Evolutionary conservation across 306 rosid species (phyloP).

Genomic region (Leucaena leucocephala): DNA sequence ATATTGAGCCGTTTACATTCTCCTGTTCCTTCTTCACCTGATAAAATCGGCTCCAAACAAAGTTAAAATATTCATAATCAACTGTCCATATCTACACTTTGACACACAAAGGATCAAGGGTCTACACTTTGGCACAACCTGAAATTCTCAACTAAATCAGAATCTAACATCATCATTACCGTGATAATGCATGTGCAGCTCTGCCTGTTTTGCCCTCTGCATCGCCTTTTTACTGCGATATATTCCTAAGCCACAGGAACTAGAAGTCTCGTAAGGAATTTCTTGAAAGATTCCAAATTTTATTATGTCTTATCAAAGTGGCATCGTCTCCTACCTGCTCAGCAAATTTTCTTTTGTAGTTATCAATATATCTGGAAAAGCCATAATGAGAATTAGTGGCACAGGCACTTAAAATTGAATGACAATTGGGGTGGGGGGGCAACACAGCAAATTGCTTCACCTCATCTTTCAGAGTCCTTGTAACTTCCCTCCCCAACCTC

Average conservation of each 20-base stretch:
- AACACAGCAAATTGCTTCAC: not conserved
- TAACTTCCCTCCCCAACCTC: too few relatives aligned
- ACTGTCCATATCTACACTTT: not conserved
- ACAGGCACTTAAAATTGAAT: conserved; percentile 16
- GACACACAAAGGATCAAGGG: not conserved
- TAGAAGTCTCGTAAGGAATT: conserved; percentile 26
- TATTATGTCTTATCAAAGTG: conserved; percentile 7
- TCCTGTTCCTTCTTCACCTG: conserved; percentile 65
- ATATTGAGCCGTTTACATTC: conserved; percentile 48
- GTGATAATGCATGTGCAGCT: conserved; percentile 60
- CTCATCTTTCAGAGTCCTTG: too few relatives aligned
- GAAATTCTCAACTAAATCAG: conserved; percentile 3
- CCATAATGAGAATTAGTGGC: conserved; percentile 49
- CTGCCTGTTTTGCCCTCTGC: conserved; percentile 42
- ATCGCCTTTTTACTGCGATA: conserved; percentile 58
- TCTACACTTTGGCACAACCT: not conserved
- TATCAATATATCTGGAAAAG: conserved; percentile 62
- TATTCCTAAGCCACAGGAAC: conserved; percentile 60
- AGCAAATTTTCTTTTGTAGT: conserved; percentile 61
- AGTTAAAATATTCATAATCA: not conserved
- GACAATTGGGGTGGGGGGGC: not conserved
- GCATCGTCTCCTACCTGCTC: conserved; percentile 61
- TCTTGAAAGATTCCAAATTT: conserved; percentile 4
- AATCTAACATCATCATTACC: conserved; percentile 37
- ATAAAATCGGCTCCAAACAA: conserved; percentile 41